Conservation (phyloP, 129 eudicot species). For the Smallanthus sonchifolius region DNA sequence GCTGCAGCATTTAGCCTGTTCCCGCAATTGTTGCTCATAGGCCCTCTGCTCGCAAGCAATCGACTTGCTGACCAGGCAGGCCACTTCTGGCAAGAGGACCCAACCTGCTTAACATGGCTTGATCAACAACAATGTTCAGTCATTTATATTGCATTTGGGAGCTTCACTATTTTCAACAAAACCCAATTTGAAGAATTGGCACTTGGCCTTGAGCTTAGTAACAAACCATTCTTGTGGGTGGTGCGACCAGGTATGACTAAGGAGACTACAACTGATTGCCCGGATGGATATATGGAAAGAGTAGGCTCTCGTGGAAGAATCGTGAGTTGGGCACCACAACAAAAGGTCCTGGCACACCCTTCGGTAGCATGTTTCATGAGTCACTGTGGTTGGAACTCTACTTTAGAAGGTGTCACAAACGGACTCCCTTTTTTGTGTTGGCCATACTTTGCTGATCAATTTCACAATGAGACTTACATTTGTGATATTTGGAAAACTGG, state of each 20-base stretch:
- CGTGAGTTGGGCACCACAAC: slow-evolving; percentile 63
- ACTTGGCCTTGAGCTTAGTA: slow-evolving; percentile 47
- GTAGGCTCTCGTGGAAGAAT: slow-evolving; percentile 32
- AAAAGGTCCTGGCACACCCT: slow-evolving; percentile 47
- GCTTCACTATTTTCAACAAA: slow-evolving; percentile 37
- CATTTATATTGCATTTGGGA: slow-evolving; percentile 58
- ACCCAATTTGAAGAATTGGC: slow-evolving; percentile 50
- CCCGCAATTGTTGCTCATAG: slow-evolving; percentile 37
- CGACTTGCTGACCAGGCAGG: slow-evolving; percentile 35
- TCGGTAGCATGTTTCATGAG: slow-evolving; percentile 52
- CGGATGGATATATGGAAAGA: slow-evolving; percentile 37
- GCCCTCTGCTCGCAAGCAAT: slow-evolving; percentile 51
- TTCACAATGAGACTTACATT: slow-evolving; percentile 41
- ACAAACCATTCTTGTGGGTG: slow-evolving; percentile 57
- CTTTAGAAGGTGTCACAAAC: slow-evolving; percentile 45
- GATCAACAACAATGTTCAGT: slow-evolving; percentile 50
- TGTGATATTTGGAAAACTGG: slow-evolving; percentile 57
- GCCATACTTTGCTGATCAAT: slow-evolving; percentile 68
- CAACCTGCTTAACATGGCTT: slow-evolving; percentile 53
- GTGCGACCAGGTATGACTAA: slow-evolving; percentile 42
- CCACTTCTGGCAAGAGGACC: slow-evolving; percentile 54
- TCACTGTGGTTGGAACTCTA: slow-evolving; percentile 73
- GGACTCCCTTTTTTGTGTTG: slow-evolving; percentile 68
- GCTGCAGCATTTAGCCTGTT: slow-evolving; percentile 29
- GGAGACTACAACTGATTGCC: slow-evolving; percentile 6